Percentiles rank a stretch among this genome's conserved stretches.
These are phyloP conservation scores for Tulasnella sp. DNA, from an alignment of 768 basidiomycete species.

Conservation along the genomic window DNA sequence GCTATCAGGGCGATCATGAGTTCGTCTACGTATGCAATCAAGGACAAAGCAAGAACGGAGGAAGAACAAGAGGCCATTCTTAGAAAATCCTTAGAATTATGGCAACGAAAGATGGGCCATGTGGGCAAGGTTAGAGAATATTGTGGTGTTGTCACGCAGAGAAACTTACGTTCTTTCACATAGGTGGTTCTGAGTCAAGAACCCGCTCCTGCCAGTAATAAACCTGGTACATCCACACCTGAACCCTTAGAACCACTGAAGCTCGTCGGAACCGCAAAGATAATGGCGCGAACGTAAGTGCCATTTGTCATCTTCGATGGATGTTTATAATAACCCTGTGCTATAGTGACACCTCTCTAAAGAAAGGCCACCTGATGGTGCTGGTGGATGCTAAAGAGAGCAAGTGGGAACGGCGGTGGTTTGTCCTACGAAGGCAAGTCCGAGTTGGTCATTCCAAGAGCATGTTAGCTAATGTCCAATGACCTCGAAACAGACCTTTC, in stretches of 20 bases:
- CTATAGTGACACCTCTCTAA: slow-evolving; percentile 62
- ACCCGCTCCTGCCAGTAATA: too few species aligned
- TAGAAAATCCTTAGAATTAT: slow-evolving; percentile 54
- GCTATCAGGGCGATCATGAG: slow-evolving; percentile 66
- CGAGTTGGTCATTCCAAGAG: neutral
- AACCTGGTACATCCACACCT: slow-evolving; percentile 25
- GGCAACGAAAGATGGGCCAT: slow-evolving; percentile 75
- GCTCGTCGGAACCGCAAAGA: slow-evolving; percentile 56
- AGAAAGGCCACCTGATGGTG: slow-evolving; percentile 71
- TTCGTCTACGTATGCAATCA: slow-evolving; percentile 1
- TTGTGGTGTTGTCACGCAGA: slow-evolving; percentile 19
- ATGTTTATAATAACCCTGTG: neutral
- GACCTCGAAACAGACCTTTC: slow-evolving; percentile 51
- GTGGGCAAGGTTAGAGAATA: slow-evolving; percentile 45
- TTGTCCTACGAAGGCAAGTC: slow-evolving; percentile 67
- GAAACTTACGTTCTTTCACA: slow-evolving; percentile 12
- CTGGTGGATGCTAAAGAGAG: slow-evolving; percentile 69
- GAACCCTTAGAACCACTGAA: slow-evolving; percentile 43
- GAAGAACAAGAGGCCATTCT: slow-evolving; percentile 43
- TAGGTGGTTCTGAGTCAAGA: slow-evolving; percentile 73
- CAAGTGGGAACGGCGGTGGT: slow-evolving; percentile 74
- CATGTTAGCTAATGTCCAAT: neutral
- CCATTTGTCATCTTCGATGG: slow-evolving; percentile 1
- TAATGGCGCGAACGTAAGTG: slow-evolving; percentile 57
- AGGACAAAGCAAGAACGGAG: slow-evolving; percentile 23